Base-by-base conservation (phyloP, 148 eudicot species). In the Fagopyrum homotropicum region DNA sequence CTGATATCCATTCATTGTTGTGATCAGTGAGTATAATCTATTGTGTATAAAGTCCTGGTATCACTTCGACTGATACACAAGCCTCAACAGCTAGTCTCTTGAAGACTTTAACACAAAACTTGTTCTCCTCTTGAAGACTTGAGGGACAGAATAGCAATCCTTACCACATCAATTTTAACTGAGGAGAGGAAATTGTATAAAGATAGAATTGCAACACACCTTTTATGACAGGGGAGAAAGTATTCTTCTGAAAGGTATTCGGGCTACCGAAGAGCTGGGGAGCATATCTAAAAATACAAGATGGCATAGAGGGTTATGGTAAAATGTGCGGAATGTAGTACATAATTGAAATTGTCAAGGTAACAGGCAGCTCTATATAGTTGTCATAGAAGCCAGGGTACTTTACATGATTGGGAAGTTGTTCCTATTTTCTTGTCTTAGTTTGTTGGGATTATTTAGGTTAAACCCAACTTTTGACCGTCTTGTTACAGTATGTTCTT, bases 191-290 rank as follows among this genome's bases (percentile, higher is more conserved):
- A 9, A 11, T 60, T 22, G 66, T 60, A 51, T 19, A 5, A 6
- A 12, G 52, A 46, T 2, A 40, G 73, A 29, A 46, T 49, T 77
- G 45, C 47, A 63, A 72, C 87, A 60, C 15, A 90, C 83, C 90
- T 84, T 6, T 15, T 61, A 22, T 61, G 68, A 29, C 68, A 61
- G 68, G 44, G 26, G 43, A 22, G 43, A 14, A 35, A 35, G 15
- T 52, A 10, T 3, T 59, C 35, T 61, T 61, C 35, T 59, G 64
- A 35, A 59, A 7, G 64, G 40, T 61, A 60, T 29, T 57, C 30
- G 9, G 30, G 12, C 30, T 19, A 61, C 43, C 68, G 10, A 61
- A 61, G 68, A 61, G 7, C 8, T 29, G 26, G 26, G 68, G 68
- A 22, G 68, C 35, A 9, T 15, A 26, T 26, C 6, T 61, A 9